Evolutionary conservation across 805 yeast genomes (phyloP).

Genomic region (Candida ovalis): DNA sequence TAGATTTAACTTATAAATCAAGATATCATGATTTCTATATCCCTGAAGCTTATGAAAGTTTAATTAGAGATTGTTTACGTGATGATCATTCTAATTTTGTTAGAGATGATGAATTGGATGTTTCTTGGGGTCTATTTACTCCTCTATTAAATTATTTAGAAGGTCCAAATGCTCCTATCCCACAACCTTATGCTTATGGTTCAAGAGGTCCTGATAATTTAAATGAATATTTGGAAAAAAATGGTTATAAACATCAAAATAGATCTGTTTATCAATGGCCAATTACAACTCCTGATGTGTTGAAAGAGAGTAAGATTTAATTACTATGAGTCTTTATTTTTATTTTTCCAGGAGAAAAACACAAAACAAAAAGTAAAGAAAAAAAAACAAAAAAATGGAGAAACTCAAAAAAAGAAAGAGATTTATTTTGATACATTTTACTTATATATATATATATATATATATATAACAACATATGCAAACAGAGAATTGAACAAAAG

Average conservation of each 20-base stretch:
- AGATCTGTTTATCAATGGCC: slow-evolving; percentile 88
- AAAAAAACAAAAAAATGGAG: no score
- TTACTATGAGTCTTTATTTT: no score
- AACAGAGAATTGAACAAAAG: no score
- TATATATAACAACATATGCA: no score
- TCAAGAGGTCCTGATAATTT: slow-evolving; percentile 80
- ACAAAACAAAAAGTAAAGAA: not conserved
- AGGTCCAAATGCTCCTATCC: slow-evolving; percentile 61
- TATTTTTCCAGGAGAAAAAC: not conserved
- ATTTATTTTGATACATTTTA: no score
- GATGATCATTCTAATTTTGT: slow-evolving; percentile 98
- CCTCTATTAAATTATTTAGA: slow-evolving; percentile 83
- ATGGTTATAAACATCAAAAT: slow-evolving; percentile 69
- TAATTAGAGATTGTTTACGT: slow-evolving; percentile 82
- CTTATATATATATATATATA: no score
- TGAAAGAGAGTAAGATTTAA: slow-evolving; percentile 19
- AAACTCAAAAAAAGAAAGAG: no score
- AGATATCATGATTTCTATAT: slow-evolving; percentile 88
- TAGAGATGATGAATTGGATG: slow-evolving; percentile 94
- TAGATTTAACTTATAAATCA: slow-evolving; percentile 79
- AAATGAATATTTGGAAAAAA: slow-evolving; percentile 54
- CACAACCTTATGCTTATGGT: slow-evolving; percentile 78
- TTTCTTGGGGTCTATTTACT: slow-evolving; percentile 90
- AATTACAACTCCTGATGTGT: slow-evolving; percentile 52
- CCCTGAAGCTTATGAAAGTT: slow-evolving; percentile 97